Conservation (phyloP, 805 yeast species). For the Metschnikowia chrysomelidarum region DNA sequence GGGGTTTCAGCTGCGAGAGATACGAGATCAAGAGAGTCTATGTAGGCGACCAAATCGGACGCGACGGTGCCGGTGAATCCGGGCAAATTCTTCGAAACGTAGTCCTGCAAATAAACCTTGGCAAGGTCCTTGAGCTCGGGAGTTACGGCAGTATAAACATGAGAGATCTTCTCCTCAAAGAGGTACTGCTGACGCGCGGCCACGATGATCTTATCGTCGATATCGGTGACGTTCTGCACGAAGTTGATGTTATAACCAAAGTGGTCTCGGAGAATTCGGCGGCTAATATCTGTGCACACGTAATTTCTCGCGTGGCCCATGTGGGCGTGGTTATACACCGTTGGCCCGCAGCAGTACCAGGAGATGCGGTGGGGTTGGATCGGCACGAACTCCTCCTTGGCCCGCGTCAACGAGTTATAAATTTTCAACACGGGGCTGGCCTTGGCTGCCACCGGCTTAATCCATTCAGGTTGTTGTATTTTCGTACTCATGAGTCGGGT, state of each 20-base stretch:
- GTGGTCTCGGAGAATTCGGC: slow-evolving; percentile 85
- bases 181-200: slow-evolving; percentile 89
- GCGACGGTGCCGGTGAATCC: slow-evolving; percentile 30
- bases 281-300: slow-evolving; percentile 88
- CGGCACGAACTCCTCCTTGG: slow-evolving; percentile 79
- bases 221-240: slow-evolving; percentile 97
- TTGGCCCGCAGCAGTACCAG: slow-evolving; percentile 99
- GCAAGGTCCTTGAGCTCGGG: slow-evolving; percentile 39
- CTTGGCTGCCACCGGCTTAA: slow-evolving; percentile 15
- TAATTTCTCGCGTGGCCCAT: slow-evolving; percentile 99
- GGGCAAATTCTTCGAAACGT: slow-evolving; percentile 55
- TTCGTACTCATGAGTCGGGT: slow-evolving; percentile 23
- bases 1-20: slow-evolving; percentile 59
- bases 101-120: slow-evolving; percentile 44
- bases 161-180: slow-evolving; percentile 56
- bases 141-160: slow-evolving; percentile 27
- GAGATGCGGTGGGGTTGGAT: slow-evolving; percentile 60
- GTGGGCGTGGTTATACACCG: slow-evolving; percentile 93
- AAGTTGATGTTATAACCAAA: slow-evolving; percentile 86
- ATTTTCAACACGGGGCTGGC: slow-evolving; percentile 49
- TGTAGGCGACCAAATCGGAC: slow-evolving; percentile 52
- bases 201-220: slow-evolving; percentile 93
- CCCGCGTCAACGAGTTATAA: slow-evolving; percentile 80
- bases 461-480: slow-evolving; percentile 41
- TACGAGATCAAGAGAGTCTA: slow-evolving; percentile 44